Conservation (phyloP, 169 alveolate genomes). For the Eimeria sp. region DNA sequence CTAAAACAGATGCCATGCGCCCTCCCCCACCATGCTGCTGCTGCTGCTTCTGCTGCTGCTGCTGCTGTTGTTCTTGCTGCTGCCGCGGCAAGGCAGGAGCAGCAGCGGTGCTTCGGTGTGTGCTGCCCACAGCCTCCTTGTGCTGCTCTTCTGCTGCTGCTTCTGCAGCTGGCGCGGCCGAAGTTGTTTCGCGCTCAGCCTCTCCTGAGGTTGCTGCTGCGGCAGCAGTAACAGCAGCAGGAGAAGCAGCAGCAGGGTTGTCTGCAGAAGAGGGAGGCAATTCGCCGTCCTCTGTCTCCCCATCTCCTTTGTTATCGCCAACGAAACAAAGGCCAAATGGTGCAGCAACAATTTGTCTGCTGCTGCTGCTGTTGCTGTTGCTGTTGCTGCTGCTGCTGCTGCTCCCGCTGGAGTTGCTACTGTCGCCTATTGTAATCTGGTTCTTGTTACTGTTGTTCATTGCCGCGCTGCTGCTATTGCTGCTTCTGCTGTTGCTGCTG, state of each 20-base stretch:
- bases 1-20: constrained; percentile 32
- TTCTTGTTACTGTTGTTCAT: not conserved
- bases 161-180: not conserved
- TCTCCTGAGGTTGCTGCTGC: not conserved
- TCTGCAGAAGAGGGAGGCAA: not conserved
- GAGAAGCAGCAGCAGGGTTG: not conserved
- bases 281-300: constrained; percentile 56
- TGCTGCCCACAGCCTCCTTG: not conserved
- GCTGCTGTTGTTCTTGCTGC: constrained; percentile 42
- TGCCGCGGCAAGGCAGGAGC: not conserved
- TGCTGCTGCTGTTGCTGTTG: too few species aligned
- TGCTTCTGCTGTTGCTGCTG: constrained; percentile 1
- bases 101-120: not conserved
- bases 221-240: too few species aligned
- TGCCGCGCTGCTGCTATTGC: not conserved
- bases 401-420: not conserved
- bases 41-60: constrained; percentile 32
- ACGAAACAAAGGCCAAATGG: not conserved
- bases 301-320: constrained; percentile 9
- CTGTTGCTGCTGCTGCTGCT: too few species aligned
- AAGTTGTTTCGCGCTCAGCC: not conserved
- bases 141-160: not conserved
- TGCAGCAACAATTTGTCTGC: not conserved
- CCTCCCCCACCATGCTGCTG: not conserved
- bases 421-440: not conserved